These are phyloP conservation scores for Zostera marina DNA, from an alignment of 116 monocot genomes.

Conservation along the genomic window DNA sequence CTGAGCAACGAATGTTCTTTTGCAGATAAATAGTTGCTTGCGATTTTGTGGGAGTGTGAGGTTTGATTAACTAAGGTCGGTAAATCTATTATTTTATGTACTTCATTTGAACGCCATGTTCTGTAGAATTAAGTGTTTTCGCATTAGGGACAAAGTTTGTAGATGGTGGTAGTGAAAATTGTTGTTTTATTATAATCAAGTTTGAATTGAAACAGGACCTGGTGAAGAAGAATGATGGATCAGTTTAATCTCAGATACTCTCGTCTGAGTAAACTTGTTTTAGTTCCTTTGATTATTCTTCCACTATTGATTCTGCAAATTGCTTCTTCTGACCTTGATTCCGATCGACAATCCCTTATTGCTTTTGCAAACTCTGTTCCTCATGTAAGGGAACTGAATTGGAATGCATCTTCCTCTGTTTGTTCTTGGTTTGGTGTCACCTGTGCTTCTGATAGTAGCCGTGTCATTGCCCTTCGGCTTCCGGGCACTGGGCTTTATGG, in stretches of 20 bases:
- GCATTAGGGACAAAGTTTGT: too few species aligned
- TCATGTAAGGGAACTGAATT: slow-evolving; percentile 69
- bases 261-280: background rate
- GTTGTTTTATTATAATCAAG: slow-evolving; percentile 1
- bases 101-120: too few species aligned
- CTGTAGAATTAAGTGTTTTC: too few species aligned
- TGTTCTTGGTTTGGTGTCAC: slow-evolving; percentile 83
- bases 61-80: too few species aligned
- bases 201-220: background rate
- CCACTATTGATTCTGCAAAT: slow-evolving; percentile 15
- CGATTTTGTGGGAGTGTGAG: too few species aligned
- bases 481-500: slow-evolving; percentile 73
- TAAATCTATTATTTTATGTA: too few species aligned
- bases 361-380: slow-evolving; percentile 35
- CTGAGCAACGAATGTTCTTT: too few species aligned
- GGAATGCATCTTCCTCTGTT: slow-evolving; percentile 34
- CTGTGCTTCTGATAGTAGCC: slow-evolving; percentile 31
- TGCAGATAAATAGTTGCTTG: too few species aligned
- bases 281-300: slow-evolving; percentile 14
- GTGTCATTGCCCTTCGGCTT: slow-evolving; percentile 52
- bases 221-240: slow-evolving; percentile 15
- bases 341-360: slow-evolving; percentile 74
- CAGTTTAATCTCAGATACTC: slow-evolving; percentile 1
- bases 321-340: slow-evolving; percentile 33
- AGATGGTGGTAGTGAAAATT: too few species aligned